A percentile compares a stretch with the other conserved stretches of the same genome.
Evolutionary conservation across 2,329 filamentous ascomycete genomes (phyloP).

Genomic region (Paradendryphiella salina): DNA sequence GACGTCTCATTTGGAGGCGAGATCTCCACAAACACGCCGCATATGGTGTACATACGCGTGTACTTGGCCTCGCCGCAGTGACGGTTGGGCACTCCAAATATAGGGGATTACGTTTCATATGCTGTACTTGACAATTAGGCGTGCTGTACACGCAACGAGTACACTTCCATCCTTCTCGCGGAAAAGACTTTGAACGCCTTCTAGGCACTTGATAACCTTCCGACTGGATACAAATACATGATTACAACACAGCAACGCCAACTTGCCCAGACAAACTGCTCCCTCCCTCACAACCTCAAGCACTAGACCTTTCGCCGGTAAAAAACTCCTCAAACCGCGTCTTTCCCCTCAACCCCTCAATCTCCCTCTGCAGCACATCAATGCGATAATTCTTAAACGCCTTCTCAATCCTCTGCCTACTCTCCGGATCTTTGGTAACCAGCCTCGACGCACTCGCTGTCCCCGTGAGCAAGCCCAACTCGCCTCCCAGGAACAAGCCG

Average conservation of each 20-base stretch:
- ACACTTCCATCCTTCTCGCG: too few relatives aligned
- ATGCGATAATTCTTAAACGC: conserved; percentile 66
- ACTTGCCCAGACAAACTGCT: too few relatives aligned
- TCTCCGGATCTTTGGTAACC: conserved; percentile 59
- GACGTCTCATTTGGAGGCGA: neutral
- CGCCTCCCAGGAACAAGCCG: conserved; percentile 66
- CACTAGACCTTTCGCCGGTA: conserved; percentile 1
- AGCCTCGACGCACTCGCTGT: conserved; percentile 57
- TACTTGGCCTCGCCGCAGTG: too few relatives aligned
- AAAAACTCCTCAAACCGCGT: conserved; percentile 39
- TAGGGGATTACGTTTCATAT: too few relatives aligned
- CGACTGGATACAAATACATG: too few relatives aligned
- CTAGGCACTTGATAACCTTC: too few relatives aligned
- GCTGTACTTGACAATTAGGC: too few relatives aligned
- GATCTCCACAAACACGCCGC: neutral
- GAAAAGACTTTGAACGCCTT: too few relatives aligned
- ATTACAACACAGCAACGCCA: too few relatives aligned
- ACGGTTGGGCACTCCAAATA: too few relatives aligned
- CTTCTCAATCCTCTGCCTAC: conserved; percentile 61
- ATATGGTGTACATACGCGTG: neutral
- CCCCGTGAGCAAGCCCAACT: conserved; percentile 63
- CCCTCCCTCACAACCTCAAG: neutral
- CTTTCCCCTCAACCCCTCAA: conserved; percentile 58
- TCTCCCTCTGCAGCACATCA: conserved; percentile 64
- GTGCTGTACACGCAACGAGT: too few relatives aligned